Base-by-base conservation (phyloP, 495 filamentous ascomycete genomes). In the Hyphodiscus hymeniophilus region DNA sequence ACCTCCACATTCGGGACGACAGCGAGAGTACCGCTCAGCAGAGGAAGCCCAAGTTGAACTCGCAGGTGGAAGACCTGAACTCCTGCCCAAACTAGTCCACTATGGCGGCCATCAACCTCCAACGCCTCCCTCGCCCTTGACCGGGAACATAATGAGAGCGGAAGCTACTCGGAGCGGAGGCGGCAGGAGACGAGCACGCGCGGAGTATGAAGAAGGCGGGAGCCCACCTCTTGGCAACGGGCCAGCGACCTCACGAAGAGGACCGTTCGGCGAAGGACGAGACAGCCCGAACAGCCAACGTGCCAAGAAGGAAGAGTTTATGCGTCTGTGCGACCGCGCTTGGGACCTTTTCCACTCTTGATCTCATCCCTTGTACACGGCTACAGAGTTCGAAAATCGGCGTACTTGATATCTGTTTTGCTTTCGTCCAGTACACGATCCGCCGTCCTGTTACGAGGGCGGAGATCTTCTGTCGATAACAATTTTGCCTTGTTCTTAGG, bases 311-410 rank as follows among this genome's bases (percentile, higher is more conserved):
- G 90, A 95, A 38, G 91, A 98, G 60, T 98, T 98, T 61, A 65
- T 98, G 53, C 69, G 74, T 38, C 66, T 97, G 34, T 98, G 92
- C 60, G 79, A 84, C 42, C 72, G 87, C 58, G 91, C 91, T 20
- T 98, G 92, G 92, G 92, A 98, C 69, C 61, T 98, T 43, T 94
- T 98, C 63, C 92, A 97, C 70, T 95, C 89, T 41, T 98, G 70
- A 82, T 18, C 8, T 51, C 12, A 30, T 22, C 16, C n/a, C 3
- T 49, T n/a, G 3, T 40, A 31, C 21, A 26, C 24, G 11, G 6
- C 10, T 32, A 18, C 23, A 12, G 30, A 28, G 3, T 45, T 34
- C 3, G 42, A 17, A 33, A n/a, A 5, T 33, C 16, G 44, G 11
- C 20, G 5, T 13, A 28, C 7, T 30, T 30, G 5, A 4, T 44